A percentile compares a stretch with the other conserved stretches of the same genome.
Evolutionary conservation across 2,329 filamentous ascomycete species (phyloP).

Genomic region (Colletotrichum noveboracense): DNA sequence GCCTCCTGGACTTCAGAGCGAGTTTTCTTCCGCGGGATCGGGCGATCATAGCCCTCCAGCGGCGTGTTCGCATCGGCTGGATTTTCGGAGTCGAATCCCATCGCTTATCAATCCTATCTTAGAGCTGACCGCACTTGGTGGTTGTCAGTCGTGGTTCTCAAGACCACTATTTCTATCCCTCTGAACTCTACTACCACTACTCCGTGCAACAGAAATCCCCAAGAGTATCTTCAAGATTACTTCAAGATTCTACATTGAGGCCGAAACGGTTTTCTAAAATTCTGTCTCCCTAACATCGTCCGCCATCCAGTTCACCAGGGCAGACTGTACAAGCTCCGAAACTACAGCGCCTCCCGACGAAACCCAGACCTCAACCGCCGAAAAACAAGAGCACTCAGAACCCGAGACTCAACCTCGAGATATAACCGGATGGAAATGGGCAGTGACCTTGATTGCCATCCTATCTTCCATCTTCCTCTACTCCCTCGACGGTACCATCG

Average conservation of each 20-base stretch:
- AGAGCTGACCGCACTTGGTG: not conserved
- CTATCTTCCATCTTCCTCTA: too few relatives aligned
- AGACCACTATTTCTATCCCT: not conserved
- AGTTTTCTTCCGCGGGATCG: not conserved
- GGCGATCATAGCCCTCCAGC: not conserved
- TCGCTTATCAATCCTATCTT: not conserved
- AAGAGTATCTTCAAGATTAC: not conserved
- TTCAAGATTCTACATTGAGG: too few relatives aligned
- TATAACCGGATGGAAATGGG: too few relatives aligned
- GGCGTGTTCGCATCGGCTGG: not conserved
- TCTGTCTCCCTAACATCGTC: too few relatives aligned
- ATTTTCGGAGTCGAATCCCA: not conserved
- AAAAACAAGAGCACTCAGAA: not conserved
- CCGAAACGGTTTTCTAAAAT: too few relatives aligned
- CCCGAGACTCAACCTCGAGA: too few relatives aligned
- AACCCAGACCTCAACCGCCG: not conserved
- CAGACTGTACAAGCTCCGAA: not conserved
- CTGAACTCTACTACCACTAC: not conserved
- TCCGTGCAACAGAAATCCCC: fast-evolving
- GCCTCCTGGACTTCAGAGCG: not conserved
- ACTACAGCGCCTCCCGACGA: not conserved
- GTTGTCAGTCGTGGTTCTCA: not conserved
- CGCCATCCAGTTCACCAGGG: not conserved
- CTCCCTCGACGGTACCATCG: too few relatives aligned
- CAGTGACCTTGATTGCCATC: too few relatives aligned